Base-by-base conservation (phyloP, 164 flowering plant species). In the Echeveria elegans region DNA sequence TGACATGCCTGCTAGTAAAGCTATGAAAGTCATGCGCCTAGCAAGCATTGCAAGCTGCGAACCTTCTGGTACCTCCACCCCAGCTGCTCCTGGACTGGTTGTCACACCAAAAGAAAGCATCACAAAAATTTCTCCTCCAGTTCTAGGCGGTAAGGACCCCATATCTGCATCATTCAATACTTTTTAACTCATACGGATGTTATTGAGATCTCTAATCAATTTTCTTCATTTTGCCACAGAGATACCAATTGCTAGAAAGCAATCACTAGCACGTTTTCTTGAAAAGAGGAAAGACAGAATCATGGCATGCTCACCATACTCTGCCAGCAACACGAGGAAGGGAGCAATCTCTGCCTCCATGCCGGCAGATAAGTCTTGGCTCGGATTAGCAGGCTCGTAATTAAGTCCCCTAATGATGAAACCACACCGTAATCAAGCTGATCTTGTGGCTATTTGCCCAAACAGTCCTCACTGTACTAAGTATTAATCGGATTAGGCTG, bases 11-110 rank as follows among this genome's bases (percentile, higher is more conserved):
- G 82, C 78, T 6, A 83, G 81, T 14, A 87, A 85, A 77, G 92
- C 86, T 1, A 78, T 76, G 50, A 87, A 87, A 52, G 56, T 87
- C 69, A 84, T 92, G 90, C 68, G 59, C n/a, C 62, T 89, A 6
- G 92, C 94, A 0, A 69, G 79, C 70, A 75, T 76, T 68, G 74
- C 72, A 12, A 68, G 68, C 38, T 34, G 73, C 63, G 74, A 67
- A 59, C 63, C 45, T 61, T 63, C 61, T 40, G 29, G 69, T 45
- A 59, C 19, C 41, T 11, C 43, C 64, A 5, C 41, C 0, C 9
- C 64, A 29, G 38, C 65, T 60, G 7, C n/a, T n/a, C n/a, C 16
- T 37, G 38, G 65, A 34, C 5, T 31, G 6, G 43, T 9, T 18
- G 12, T 63, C 38, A n/a, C 9, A 10, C 65, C 41, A 37, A 37